Conservation (phyloP, 2,329 filamentous ascomycete genomes). For the Colletotrichum sp. region DNA sequence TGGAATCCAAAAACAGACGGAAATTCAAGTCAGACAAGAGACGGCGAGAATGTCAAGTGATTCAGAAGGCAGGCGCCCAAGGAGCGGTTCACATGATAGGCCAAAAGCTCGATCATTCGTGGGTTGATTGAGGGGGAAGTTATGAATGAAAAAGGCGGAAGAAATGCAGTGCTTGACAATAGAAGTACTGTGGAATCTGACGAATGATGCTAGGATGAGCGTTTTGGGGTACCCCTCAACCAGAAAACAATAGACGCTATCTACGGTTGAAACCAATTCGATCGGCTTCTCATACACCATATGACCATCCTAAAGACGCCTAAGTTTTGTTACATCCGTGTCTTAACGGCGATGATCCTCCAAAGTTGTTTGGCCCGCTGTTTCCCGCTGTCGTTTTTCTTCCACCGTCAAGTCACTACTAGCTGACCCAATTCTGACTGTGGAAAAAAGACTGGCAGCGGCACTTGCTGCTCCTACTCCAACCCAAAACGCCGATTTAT, state of each 20-base stretch:
- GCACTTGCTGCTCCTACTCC: constrained; percentile 60
- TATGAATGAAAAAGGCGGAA: background rate
- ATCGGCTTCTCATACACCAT: too few relatives aligned
- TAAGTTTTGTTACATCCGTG: too few relatives aligned
- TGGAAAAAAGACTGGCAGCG: constrained; percentile 29
- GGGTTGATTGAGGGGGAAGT: background rate
- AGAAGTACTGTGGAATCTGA: too few relatives aligned
- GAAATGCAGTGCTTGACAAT: too few relatives aligned
- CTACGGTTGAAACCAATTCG: too few relatives aligned
- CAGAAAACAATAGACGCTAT: too few relatives aligned
- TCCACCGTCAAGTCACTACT: background rate
- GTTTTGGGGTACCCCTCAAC: too few relatives aligned
- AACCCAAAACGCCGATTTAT: constrained; percentile 72
- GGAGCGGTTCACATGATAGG: background rate
- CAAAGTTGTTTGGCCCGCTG: too few relatives aligned
- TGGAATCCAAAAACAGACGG: background rate
- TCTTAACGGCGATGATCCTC: too few relatives aligned
- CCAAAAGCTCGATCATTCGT: background rate
- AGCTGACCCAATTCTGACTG: background rate
- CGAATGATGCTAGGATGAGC: too few relatives aligned
- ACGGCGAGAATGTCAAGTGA: background rate
- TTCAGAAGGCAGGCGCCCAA: background rate
- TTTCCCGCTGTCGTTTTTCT: background rate
- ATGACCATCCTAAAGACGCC: too few relatives aligned
- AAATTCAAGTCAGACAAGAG: background rate